These are phyloP conservation scores for Sclerospora graminicola DNA, from an alignment of 352 stramenopile species.

Conservation along the genomic window DNA sequence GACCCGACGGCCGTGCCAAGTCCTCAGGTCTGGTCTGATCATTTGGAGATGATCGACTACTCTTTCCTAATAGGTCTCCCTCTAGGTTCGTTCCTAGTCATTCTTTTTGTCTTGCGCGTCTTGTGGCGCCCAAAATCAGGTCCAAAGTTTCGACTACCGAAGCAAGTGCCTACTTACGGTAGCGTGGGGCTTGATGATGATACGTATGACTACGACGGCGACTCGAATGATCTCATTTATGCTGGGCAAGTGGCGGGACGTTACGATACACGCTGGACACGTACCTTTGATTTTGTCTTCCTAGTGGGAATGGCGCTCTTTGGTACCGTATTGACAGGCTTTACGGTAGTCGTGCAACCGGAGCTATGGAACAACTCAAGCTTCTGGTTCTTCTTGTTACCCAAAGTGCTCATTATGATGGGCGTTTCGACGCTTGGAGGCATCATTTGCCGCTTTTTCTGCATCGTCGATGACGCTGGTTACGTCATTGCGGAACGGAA, in stretches of 20 bases:
- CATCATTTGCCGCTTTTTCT: constrained; percentile 76
- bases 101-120: constrained; percentile 55
- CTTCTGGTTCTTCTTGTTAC: constrained; percentile 77
- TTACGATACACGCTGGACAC: constrained; percentile 78
- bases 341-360: constrained; percentile 51
- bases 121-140: constrained; percentile 61
- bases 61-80: constrained; percentile 56
- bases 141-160: constrained; percentile 72
- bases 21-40: constrained; percentile 46
- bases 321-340: constrained; percentile 25
- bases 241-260: constrained; percentile 63
- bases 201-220: constrained; percentile 64
- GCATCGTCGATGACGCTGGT: constrained; percentile 64
- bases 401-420: constrained; percentile 80
- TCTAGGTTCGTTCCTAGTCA: constrained; percentile 39
- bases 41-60: constrained; percentile 48
- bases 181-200: constrained; percentile 50
- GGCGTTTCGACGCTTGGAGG: constrained; percentile 62
- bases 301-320: constrained; percentile 53
- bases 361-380: constrained; percentile 49
- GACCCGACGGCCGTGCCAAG: constrained; percentile 2
- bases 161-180: constrained; percentile 73
- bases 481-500: constrained; percentile 80
- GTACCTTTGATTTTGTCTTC: constrained; percentile 80
- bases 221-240: constrained; percentile 80